phyloP scores from a whole-genome alignment of 192 early-diverging fungal species.

The Backusella parvicylindrica region DNA sequence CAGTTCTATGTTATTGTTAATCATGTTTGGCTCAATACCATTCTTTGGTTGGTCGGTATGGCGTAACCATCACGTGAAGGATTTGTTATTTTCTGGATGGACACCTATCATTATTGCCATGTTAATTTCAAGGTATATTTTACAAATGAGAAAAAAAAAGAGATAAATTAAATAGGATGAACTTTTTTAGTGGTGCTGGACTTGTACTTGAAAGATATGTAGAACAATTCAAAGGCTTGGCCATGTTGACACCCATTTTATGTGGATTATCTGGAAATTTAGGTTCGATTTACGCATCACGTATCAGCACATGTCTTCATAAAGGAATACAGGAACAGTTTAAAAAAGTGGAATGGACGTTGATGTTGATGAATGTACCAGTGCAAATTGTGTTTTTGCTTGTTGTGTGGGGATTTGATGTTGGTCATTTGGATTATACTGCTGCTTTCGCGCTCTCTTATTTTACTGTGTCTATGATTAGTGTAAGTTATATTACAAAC shows the following conservation, averaged over 20 bases:
- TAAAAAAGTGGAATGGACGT: conserved; percentile 48
- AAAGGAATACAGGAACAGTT: conserved; percentile 42
- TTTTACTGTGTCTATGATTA: conserved; percentile 51
- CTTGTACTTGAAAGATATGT: conserved; percentile 65
- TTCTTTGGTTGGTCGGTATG: conserved; percentile 50
- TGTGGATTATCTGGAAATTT: conserved; percentile 73
- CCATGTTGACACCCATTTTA: conserved; percentile 64
- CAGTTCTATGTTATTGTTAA: conserved; percentile 40
- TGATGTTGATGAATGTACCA: conserved; percentile 68
- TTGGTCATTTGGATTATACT: conserved; percentile 41
- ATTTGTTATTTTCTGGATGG: conserved; percentile 72
- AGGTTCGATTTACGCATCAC: conserved; percentile 74
- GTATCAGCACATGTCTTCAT: conserved; percentile 74
- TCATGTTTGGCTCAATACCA: conserved; percentile 38
- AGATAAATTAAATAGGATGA: not conserved
- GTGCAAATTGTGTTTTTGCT: conserved; percentile 61
- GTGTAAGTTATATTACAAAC: conserved; percentile 49
- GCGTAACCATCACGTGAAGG: conserved; percentile 58
- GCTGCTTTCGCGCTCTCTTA: conserved; percentile 48
- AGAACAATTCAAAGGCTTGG: conserved; percentile 61
- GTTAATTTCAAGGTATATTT: conserved; percentile 60
- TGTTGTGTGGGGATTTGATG: conserved; percentile 43
- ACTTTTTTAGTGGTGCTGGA: conserved; percentile 50
- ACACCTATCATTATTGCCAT: conserved; percentile 73
- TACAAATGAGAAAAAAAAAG: not conserved